A percentile compares a stretch with the other conserved stretches of the same genome.
These are phyloP conservation scores for Gaertneriomyces semiglobifer DNA, from an alignment of 192 early-diverging fungal genomes.

Conservation along the genomic window DNA sequence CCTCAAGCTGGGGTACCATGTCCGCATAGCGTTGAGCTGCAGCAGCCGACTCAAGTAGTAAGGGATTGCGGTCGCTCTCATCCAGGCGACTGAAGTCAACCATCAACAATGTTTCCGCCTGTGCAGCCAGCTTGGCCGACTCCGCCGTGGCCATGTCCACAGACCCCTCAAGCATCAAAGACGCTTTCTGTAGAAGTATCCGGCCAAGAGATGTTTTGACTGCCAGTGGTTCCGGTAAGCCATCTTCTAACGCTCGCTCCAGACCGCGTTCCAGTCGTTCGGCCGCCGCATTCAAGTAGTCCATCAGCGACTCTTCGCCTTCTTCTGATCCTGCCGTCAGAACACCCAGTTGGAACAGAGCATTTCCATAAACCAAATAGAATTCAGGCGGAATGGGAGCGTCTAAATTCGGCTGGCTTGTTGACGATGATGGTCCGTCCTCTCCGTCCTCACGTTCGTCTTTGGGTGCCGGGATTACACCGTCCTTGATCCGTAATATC, in stretches of 20 bases:
- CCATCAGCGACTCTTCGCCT: conserved; percentile 6
- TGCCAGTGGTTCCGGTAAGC: background rate
- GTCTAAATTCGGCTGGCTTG: background rate
- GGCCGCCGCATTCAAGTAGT: conserved; percentile 18
- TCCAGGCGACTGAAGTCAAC: background rate
- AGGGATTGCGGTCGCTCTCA: background rate
- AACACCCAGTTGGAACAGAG: conserved; percentile 45
- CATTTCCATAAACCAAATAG: conserved; percentile 54
- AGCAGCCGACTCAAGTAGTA: conserved; percentile 7
- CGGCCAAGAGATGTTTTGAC: background rate
- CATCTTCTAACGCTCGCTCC: conserved; percentile 16
- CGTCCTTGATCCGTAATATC: conserved; percentile 37
- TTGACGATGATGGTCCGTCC: background rate
- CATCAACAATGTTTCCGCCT: background rate
- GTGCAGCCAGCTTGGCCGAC: background rate
- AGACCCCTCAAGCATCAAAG: too few species aligned
- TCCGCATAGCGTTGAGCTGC: conserved; percentile 21
- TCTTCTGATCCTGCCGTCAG: conserved; percentile 18
- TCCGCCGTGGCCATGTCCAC: too few species aligned
- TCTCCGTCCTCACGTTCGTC: background rate
- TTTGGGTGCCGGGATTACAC: background rate
- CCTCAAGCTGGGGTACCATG: conserved; percentile 1
- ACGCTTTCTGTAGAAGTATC: too few species aligned
- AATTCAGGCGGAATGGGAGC: conserved; percentile 43
- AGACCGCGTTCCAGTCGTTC: conserved; percentile 23